phyloP scores from a whole-genome alignment of 2,329 filamentous ascomycete species.

The Sphaerulina musiva region DNA sequence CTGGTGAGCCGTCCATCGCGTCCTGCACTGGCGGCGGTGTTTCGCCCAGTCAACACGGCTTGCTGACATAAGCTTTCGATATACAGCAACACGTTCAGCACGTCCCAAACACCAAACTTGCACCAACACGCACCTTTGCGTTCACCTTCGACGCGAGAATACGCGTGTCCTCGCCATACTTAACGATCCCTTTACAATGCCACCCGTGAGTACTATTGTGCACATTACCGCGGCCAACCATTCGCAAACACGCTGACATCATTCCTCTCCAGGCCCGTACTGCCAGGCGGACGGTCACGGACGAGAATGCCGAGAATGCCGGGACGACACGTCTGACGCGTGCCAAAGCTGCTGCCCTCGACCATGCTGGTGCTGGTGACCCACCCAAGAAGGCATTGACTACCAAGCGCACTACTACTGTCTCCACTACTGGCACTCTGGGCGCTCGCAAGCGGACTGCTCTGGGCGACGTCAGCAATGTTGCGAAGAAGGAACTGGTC shows the following conservation, averaged over 20 bases:
- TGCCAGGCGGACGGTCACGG: constrained; percentile 68
- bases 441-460: constrained; percentile 63
- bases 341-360: constrained; percentile 74
- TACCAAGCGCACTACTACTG: constrained; percentile 41
- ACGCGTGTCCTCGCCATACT: constrained; percentile 16
- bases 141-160: constrained; percentile 11
- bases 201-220: constrained; percentile 30
- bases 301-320: constrained; percentile 80
- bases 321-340: constrained; percentile 78
- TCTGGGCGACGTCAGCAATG: constrained; percentile 92
- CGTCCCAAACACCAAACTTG: constrained; percentile 11
- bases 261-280: constrained; percentile 54
- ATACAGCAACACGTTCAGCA: constrained; percentile 11
- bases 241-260: constrained; percentile 37
- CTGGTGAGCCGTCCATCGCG: constrained; percentile 28
- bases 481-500: constrained; percentile 65
- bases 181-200: constrained; percentile 30
- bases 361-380: constrained; percentile 51
- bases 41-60: constrained; percentile 24
- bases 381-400: constrained; percentile 45
- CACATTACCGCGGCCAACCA: constrained; percentile 1
- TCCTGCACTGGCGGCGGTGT: constrained; percentile 25
- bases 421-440: constrained; percentile 42
- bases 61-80: constrained; percentile 25
- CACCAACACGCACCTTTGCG: constrained; percentile 20